A percentile compares a stretch with the other conserved stretches of the same genome.
Conservation (phyloP, 208 protist species). For the Trypanosoma conorhini region DNA sequence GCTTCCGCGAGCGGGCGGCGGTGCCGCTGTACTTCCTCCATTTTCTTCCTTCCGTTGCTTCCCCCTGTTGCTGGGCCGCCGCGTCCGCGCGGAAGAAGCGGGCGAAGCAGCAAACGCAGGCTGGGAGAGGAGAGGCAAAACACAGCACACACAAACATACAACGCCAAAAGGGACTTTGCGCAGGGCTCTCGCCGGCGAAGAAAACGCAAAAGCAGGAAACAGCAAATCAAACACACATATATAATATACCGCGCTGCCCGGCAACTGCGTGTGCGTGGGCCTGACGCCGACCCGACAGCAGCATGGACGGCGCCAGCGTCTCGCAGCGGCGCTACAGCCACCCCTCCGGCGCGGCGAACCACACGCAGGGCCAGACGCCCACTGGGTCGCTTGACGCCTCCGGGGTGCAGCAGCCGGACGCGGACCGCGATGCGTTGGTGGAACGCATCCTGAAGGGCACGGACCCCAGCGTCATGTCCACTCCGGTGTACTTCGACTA, state of each 20-base stretch:
- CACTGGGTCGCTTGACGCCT: conserved; percentile 15
- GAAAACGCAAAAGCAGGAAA: not conserved
- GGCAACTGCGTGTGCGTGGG: not conserved
- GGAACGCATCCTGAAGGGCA: conserved; percentile 93
- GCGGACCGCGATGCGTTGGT: conserved; percentile 71
- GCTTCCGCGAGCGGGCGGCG: not conserved
- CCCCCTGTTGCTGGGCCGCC: too few relatives aligned
- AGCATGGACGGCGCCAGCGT: conserved; percentile 2
- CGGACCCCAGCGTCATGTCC: conserved; percentile 91
- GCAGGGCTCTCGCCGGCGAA: not conserved
- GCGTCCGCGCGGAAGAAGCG: not conserved
- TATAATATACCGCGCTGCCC: not conserved
- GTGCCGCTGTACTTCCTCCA: not conserved
- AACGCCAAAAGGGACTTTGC: not conserved
- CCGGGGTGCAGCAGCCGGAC: conserved; percentile 24
- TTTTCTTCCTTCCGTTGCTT: not conserved
- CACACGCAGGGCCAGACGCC: conserved; percentile 21
- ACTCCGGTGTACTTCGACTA: conserved; percentile 94
- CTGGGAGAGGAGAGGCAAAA: not conserved
- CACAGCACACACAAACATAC: not conserved
- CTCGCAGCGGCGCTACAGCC: conserved; percentile 5
- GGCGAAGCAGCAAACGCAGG: not conserved
- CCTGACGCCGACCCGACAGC: not conserved
- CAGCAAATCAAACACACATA: not conserved
- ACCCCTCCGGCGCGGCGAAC: not conserved